A percentile compares a stretch with the other conserved stretches of the same genome.
Evolutionary conservation across 1,284 basidiomycete species (phyloP).

Genomic region (Blastosporella zonata): DNA sequence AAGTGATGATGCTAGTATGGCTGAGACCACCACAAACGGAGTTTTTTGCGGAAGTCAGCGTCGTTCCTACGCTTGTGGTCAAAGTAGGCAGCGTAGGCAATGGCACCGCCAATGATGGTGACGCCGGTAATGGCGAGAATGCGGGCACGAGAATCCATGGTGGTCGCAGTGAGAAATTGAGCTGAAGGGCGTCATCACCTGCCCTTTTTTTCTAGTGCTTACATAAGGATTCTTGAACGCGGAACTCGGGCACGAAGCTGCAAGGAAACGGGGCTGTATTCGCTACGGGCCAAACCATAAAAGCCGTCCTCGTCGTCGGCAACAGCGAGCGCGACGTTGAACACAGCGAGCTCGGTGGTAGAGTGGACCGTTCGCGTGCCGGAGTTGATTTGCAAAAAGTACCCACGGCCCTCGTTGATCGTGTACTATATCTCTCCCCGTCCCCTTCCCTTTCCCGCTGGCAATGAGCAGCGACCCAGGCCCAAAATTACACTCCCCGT

Average conservation of each 20-base stretch:
- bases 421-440: slow-evolving; percentile 23
- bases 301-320: not conserved
- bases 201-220: slow-evolving; percentile 21
- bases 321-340: slow-evolving; percentile 9
- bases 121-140: slow-evolving; percentile 64
- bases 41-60: slow-evolving; percentile 80
- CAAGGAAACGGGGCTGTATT: slow-evolving; percentile 4
- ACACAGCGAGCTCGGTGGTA: not conserved
- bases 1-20: slow-evolving; percentile 8
- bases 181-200: slow-evolving; percentile 1
- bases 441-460: slow-evolving; percentile 17
- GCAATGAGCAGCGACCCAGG: slow-evolving; percentile 38
- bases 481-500: slow-evolving; percentile 26
- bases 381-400: slow-evolving; percentile 25
- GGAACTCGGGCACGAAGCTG: slow-evolving; percentile 1
- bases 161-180: slow-evolving; percentile 18
- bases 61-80: slow-evolving; percentile 94
- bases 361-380: slow-evolving; percentile 7
- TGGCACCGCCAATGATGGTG: slow-evolving; percentile 62
- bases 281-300: slow-evolving; percentile 1
- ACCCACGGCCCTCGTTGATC: slow-evolving; percentile 28
- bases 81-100: slow-evolving; percentile 89
- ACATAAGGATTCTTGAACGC: slow-evolving; percentile 20
- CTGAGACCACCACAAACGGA: slow-evolving; percentile 59
- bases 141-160: slow-evolving; percentile 43